A percentile compares a stretch with the other conserved stretches of the same genome.
These are phyloP conservation scores for Pichia insulana DNA, from an alignment of 805 yeast genomes.

Conservation along the genomic window DNA sequence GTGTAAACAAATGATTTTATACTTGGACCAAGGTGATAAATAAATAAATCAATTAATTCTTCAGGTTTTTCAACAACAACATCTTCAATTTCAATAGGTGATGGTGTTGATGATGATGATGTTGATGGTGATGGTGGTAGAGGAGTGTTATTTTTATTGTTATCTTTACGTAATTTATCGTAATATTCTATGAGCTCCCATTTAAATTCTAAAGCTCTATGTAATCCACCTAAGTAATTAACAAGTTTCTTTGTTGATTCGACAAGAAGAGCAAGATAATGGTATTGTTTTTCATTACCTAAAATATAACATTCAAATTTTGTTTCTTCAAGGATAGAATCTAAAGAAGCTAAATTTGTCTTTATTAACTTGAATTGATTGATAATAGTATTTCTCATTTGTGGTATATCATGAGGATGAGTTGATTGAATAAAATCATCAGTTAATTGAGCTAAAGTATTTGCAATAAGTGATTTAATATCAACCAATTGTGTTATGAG, in stretches of 20 bases:
- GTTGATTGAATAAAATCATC: slow-evolving; percentile 43
- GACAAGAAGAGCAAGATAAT: slow-evolving; percentile 37
- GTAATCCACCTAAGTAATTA: slow-evolving; percentile 56
- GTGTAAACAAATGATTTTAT: slow-evolving; percentile 58
- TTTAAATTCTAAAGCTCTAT: slow-evolving; percentile 62
- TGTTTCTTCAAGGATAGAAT: slow-evolving; percentile 44
- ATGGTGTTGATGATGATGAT: no score
- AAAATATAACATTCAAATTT: slow-evolving; percentile 45
- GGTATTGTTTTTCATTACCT: slow-evolving; percentile 51
- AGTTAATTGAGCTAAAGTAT: slow-evolving; percentile 32
- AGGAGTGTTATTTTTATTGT: no score
- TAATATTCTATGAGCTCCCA: slow-evolving; percentile 35
- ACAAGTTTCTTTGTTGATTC: slow-evolving; percentile 42
- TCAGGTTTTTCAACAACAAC: slow-evolving; percentile 23
- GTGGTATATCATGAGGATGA: not conserved
- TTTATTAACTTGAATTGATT: slow-evolving; percentile 32
- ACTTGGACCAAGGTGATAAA: slow-evolving; percentile 63
- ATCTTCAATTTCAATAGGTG: slow-evolving; percentile 20
- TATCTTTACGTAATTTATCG: not conserved
- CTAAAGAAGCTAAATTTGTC: slow-evolving; percentile 31
- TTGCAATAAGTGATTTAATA: slow-evolving; percentile 37
- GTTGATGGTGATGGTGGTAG: no score
- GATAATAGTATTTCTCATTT: slow-evolving; percentile 9
- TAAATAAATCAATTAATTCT: slow-evolving; percentile 58
- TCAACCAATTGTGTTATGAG: slow-evolving; percentile 3